Base-by-base conservation (phyloP, 495 filamentous ascomycete genomes). In the Xylaria telfairii region DNA sequence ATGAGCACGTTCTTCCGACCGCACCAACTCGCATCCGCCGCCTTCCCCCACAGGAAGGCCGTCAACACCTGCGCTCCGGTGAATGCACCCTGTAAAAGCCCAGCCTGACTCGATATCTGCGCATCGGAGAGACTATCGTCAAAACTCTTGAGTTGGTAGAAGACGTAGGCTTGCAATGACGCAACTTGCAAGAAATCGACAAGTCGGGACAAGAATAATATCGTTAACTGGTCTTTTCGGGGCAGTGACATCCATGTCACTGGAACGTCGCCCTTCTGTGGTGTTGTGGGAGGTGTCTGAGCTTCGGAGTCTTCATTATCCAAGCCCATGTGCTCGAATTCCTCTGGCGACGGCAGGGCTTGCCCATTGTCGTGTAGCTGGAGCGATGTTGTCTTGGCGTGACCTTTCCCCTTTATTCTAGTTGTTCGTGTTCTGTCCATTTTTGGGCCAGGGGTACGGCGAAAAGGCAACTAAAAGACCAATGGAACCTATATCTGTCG, bases 11-110 rank as follows among this genome's bases (percentile, higher is more conserved):
- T 87, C 74, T 91, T 92, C 21, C 91, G 83, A 8, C 91, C 91
- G 34, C 86, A 84, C 83, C 85, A 84, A 67, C 89, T 87, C 0
- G 86, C 85, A 81, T 93, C 91, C 0, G 90, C 88, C 30, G 88
- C 83, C 15, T 90, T 84, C n/a, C 91, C 91, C 91, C 91, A 93
- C 15, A 90, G 79, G 64, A 93, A 90, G 1, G 90, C 90, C 4
- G 91, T 93, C 32, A 90, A 83, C 72, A 92, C 91, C 78, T 93
- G 91, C n/a, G 90, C 90, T 13, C 88, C 90, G 0, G 91, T 90
- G 70, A 93, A 93, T 42, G 86, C 85, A 34, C 88, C 90, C 71
- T 90, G 88, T 60, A 93, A 84, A 37, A 92, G 87, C 51, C 91
- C 91, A 4, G 89, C 90, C 73, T 93, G 91, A 4, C 82, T 85